phyloP scores from a whole-genome alignment of 768 basidiomycete genomes.

The Boletus rubroflammeus region DNA sequence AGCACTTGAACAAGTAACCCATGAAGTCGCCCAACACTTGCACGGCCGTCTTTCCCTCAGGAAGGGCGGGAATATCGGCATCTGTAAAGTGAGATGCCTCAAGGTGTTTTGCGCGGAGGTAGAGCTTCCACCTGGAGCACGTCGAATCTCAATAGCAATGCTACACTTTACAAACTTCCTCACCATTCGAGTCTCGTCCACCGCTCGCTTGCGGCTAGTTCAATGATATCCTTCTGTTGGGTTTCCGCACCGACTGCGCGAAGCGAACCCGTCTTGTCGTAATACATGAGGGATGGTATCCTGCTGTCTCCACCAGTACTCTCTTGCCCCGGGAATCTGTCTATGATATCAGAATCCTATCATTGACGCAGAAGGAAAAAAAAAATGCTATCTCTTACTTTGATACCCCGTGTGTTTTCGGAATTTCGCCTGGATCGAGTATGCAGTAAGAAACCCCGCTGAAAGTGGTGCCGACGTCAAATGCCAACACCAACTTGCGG shows the following conservation, averaged over 20 bases:
- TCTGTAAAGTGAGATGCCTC: slow-evolving; percentile 22
- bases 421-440: slow-evolving; percentile 34
- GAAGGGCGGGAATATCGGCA: slow-evolving; percentile 13
- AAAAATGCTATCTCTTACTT: slow-evolving; percentile 8
- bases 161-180: neutral
- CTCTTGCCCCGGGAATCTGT: slow-evolving; percentile 36
- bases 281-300: slow-evolving; percentile 44
- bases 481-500: slow-evolving; percentile 33
- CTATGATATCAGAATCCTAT: neutral
- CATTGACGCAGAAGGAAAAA: neutral
- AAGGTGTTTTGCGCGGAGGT: slow-evolving; percentile 32
- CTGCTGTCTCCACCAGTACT: slow-evolving; percentile 36
- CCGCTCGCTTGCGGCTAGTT: slow-evolving; percentile 34
- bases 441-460: slow-evolving; percentile 38
- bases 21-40: slow-evolving; percentile 40
- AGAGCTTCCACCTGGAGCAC: slow-evolving; percentile 31
- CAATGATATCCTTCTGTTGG: slow-evolving; percentile 29
- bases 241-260: slow-evolving; percentile 43
- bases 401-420: slow-evolving; percentile 20
- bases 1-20: slow-evolving; percentile 40
- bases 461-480: slow-evolving; percentile 33
- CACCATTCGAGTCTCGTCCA: slow-evolving; percentile 45
- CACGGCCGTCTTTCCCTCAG: slow-evolving; percentile 8
- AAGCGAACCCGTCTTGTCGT: slow-evolving; percentile 36
- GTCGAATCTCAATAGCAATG: neutral